Base-by-base conservation (phyloP, 371 early-diverging fungal genomes). In the Apophysomyces ossiformis region DNA sequence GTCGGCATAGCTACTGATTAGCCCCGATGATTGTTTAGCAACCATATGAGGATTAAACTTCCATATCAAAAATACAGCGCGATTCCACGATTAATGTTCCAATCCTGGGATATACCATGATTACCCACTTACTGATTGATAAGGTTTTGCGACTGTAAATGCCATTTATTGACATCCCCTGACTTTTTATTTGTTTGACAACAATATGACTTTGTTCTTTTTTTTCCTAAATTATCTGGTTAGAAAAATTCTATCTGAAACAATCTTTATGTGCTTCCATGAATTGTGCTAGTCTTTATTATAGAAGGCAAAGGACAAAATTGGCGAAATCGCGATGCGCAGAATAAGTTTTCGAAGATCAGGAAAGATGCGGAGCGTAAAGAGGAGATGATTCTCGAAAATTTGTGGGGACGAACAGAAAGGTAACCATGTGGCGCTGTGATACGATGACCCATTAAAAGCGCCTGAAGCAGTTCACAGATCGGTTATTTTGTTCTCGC, bases 21-120 rank as follows among this genome's bases (percentile, higher is more conserved):
- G 54, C 21, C 54, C 35, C 54, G 21, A 32, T 63, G 37, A 56
- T 47, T 63, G 38, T 50, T 50, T 50, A 11, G 54, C 21, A 43
- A 21, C 54, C 54, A 50, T 21, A 50, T 50, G 54, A 21, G 54
- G 54, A 21, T 50, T 50, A 50, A 50, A 50, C 54, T 50, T 7
- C 21, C 54, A 50, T 50, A 15, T 50, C 54, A 50, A 50, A 45
- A 50, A 9, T 41, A 41, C 41, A 41, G 41, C 41, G 41, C 41
- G 11, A 41, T 41, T 13, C 41, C 13, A 41, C 13, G 41, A 41
- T 41, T 41, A 11, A 41, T 41, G 13, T 41, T 41, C 41, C 13
- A 26, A 26, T 26, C 32, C 32, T 26, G 32, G 32, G 32, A 41
- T 41, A 41, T 41, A 41, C 41, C 11, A 41, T 26, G 32, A 26